These are phyloP conservation scores for Jamesozyma hellenica DNA, from an alignment of 805 yeast genomes.

Conservation along the genomic window DNA sequence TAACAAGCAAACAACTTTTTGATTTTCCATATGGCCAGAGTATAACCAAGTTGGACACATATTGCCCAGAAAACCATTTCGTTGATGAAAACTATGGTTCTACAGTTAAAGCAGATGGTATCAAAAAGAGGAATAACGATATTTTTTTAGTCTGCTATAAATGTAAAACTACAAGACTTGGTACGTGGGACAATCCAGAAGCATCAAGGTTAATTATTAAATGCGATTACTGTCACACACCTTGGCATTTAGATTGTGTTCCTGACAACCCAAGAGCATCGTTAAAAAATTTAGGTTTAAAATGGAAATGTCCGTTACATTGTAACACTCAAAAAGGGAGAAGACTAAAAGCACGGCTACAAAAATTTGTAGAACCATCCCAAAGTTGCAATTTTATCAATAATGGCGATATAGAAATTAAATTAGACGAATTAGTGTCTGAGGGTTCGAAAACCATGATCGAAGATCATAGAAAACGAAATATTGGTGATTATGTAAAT, in stretches of 20 bases:
- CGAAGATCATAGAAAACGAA: slow-evolving; percentile 9
- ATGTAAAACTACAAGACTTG: slow-evolving; percentile 64
- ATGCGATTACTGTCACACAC: slow-evolving; percentile 75
- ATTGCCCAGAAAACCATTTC: slow-evolving; percentile 47
- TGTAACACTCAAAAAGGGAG: slow-evolving; percentile 27
- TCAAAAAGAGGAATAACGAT: neutral
- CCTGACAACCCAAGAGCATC: slow-evolving; percentile 59
- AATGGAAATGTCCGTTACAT: slow-evolving; percentile 92
- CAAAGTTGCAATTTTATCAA: slow-evolving; percentile 41
- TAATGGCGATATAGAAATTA: slow-evolving; percentile 51
- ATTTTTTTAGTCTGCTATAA: slow-evolving; percentile 60
- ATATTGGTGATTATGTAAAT: slow-evolving; percentile 5
- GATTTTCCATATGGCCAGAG: slow-evolving; percentile 36
- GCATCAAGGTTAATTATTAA: slow-evolving; percentile 46
- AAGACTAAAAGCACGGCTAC: slow-evolving; percentile 44
- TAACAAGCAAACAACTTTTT: slow-evolving; percentile 34
- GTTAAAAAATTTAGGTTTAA: slow-evolving; percentile 61
- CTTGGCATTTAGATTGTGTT: slow-evolving; percentile 87
- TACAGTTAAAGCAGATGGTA: neutral
- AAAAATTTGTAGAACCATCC: slow-evolving; percentile 44
- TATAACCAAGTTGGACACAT: slow-evolving; percentile 24
- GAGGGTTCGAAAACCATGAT: slow-evolving; percentile 17
- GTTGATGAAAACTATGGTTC: neutral
- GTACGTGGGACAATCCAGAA: slow-evolving; percentile 32
- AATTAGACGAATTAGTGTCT: slow-evolving; percentile 33